These are phyloP conservation scores for Aureobasidium uvarum DNA, from an alignment of 2,329 filamentous ascomycete species.

Conservation along the genomic window DNA sequence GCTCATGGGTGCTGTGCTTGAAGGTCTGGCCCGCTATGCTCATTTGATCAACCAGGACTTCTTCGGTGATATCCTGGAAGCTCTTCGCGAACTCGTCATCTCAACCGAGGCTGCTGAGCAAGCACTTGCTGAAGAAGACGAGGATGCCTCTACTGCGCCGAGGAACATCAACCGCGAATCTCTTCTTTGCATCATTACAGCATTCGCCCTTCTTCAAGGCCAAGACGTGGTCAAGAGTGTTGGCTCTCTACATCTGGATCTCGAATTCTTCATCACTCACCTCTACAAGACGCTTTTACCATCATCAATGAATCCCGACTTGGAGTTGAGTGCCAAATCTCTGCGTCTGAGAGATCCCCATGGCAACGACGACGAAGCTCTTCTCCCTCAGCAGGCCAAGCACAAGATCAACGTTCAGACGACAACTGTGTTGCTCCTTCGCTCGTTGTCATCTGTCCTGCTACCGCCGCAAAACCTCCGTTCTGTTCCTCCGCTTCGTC, in stretches of 20 bases:
- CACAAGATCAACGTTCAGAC: slow-evolving; percentile 92
- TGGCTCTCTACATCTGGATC: slow-evolving; percentile 77
- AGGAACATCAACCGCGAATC: slow-evolving; percentile 82
- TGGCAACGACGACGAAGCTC: slow-evolving; percentile 16
- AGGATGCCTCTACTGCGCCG: slow-evolving; percentile 44
- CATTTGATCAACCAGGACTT: slow-evolving; percentile 99
- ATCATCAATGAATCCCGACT: slow-evolving; percentile 75
- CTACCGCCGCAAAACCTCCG: slow-evolving; percentile 71
- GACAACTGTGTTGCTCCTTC: slow-evolving; percentile 85
- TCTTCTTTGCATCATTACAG: slow-evolving; percentile 91
- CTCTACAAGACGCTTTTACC: slow-evolving; percentile 83
- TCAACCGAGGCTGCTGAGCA: slow-evolving; percentile 59
- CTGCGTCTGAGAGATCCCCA: slow-evolving; percentile 25
- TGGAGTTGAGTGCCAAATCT: slow-evolving; percentile 73
- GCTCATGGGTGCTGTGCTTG: slow-evolving; percentile 95
- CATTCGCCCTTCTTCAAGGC: slow-evolving; percentile 91
- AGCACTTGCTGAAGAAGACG: slow-evolving; percentile 46
- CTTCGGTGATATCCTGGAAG: slow-evolving; percentile 93
- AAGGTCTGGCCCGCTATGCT: slow-evolving; percentile 88
- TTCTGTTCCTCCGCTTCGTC: slow-evolving; percentile 72
- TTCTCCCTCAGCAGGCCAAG: slow-evolving; percentile 31
- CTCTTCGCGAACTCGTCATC: slow-evolving; percentile 85
- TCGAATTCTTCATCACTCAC: slow-evolving; percentile 92
- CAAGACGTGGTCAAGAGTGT: slow-evolving; percentile 88
- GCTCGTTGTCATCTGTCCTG: slow-evolving; percentile 78